Conservation (phyloP, 352 stramenopile genomes). For the Globisporangium camurandrum region DNA sequence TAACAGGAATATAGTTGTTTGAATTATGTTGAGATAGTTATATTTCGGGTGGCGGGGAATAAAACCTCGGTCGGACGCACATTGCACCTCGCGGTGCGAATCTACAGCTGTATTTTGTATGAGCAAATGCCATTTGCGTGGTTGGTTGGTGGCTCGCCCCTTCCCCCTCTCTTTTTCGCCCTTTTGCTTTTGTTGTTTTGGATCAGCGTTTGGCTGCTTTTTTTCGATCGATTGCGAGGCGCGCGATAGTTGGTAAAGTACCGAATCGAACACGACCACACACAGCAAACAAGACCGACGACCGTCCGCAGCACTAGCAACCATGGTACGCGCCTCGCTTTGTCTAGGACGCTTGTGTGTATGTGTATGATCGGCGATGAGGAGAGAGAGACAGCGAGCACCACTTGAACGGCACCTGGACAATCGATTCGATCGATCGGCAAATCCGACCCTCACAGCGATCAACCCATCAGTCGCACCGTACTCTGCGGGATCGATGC, state of each 20-base stretch:
- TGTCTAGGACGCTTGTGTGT: too few relatives aligned
- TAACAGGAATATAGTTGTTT: too few relatives aligned
- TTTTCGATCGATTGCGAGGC: conserved; percentile 1
- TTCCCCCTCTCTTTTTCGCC: conserved; percentile 17
- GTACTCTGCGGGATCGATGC: too few relatives aligned
- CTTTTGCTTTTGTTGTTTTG: conserved; percentile 17
- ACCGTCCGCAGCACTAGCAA: conserved; percentile 4
- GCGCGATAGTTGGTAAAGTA: conserved; percentile 17
- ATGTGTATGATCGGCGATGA: too few relatives aligned
- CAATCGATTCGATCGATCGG: too few relatives aligned
- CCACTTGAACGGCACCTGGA: too few relatives aligned
- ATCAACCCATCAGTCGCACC: too few relatives aligned
- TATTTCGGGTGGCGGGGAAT: not conserved
- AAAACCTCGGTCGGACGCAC: not conserved
- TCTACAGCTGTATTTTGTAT: conserved; percentile 24
- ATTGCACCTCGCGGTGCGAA: not conserved
- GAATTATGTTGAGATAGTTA: not conserved
- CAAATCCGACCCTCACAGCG: too few relatives aligned
- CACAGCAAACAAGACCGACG: too few relatives aligned
- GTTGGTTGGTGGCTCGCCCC: conserved; percentile 28
- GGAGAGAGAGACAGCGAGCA: too few relatives aligned
- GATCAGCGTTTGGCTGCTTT: not conserved
- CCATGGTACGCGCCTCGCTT: conserved; percentile 22
- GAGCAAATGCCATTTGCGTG: not conserved
- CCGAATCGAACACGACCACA: too few relatives aligned